These are phyloP conservation scores for Sphaerulina musiva DNA, from an alignment of 2,329 filamentous ascomycete genomes.

Conservation along the genomic window DNA sequence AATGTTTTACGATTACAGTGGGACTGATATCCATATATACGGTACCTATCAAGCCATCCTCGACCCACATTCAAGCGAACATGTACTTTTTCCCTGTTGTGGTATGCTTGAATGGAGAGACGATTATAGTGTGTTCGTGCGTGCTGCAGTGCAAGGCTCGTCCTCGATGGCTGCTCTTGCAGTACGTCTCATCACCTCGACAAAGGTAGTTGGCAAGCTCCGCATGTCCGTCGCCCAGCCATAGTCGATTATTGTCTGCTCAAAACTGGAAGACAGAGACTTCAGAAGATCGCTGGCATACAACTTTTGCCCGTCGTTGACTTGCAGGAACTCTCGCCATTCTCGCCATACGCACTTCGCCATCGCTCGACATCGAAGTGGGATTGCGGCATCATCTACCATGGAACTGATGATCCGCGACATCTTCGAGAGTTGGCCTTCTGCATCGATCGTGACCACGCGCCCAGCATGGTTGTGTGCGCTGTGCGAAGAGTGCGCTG, in stretches of 20 bases:
- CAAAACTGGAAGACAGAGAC: slow-evolving; percentile 3
- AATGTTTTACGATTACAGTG: too few relatives aligned
- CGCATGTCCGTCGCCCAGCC: slow-evolving; percentile 8
- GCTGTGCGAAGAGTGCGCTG: background rate
- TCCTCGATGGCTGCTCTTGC: background rate
- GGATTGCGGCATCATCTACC: background rate
- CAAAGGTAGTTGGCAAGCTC: background rate
- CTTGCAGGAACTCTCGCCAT: slow-evolving; percentile 12
- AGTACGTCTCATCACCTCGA: slow-evolving; percentile 6
- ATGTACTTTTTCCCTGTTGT: too few relatives aligned
- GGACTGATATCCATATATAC: too few relatives aligned
- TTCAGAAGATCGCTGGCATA: slow-evolving; percentile 5
- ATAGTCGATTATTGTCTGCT: slow-evolving; percentile 9
- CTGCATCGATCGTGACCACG: slow-evolving; percentile 5
- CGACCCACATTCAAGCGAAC: too few relatives aligned
- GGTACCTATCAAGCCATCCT: too few relatives aligned
- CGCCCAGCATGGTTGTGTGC: background rate
- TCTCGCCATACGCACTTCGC: slow-evolving; percentile 17
- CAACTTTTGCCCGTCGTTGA: slow-evolving; percentile 4
- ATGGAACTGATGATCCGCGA: slow-evolving; percentile 2
- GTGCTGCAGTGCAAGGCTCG: background rate
- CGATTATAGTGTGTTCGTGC: background rate
- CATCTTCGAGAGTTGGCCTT: slow-evolving; percentile 13
- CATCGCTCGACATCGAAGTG: slow-evolving; percentile 13
- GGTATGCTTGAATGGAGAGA: too few relatives aligned